A percentile compares a stretch with the other conserved stretches of the same genome.
These are phyloP conservation scores for Hexamita inflata DNA, from an alignment of 208 protist species.

Conservation along the genomic window DNA sequence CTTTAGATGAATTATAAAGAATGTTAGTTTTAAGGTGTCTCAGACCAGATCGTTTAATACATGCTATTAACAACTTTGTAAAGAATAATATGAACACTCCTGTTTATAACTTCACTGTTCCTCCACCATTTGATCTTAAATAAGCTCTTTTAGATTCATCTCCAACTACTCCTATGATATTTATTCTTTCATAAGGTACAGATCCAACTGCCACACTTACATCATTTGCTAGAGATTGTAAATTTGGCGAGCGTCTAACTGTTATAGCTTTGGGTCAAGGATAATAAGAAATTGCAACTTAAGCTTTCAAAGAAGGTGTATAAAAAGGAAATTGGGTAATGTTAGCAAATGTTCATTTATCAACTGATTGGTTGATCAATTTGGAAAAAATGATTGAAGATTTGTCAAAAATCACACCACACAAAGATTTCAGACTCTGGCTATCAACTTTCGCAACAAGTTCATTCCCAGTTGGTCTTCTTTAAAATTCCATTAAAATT, in stretches of 20 bases:
- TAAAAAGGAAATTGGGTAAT: constrained; percentile 70
- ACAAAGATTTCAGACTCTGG: constrained; percentile 90
- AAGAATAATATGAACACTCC: constrained; percentile 65
- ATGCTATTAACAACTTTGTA: constrained; percentile 83
- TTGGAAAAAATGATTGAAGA: constrained; percentile 86
- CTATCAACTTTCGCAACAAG: constrained; percentile 83
- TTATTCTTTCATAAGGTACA: constrained; percentile 83
- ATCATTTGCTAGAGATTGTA: constrained; percentile 63
- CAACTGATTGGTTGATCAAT: constrained; percentile 81
- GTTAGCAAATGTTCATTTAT: constrained; percentile 88
- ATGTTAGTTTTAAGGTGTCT: constrained; percentile 86
- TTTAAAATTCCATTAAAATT: constrained; percentile 75
- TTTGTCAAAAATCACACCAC: constrained; percentile 61
- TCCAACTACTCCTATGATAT: constrained; percentile 77
- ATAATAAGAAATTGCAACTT: constrained; percentile 74
- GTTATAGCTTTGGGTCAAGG: constrained; percentile 83
- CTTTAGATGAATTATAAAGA: constrained; percentile 67
- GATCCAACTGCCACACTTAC: constrained; percentile 78
- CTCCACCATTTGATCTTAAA: constrained; percentile 80
- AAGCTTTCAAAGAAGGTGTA: constrained; percentile 68
- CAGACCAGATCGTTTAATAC: constrained; percentile 80
- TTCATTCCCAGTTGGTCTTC: constrained; percentile 61
- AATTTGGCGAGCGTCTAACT: constrained; percentile 56
- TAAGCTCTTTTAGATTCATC: constrained; percentile 57
- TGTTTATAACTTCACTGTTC: constrained; percentile 84